phyloP scores from a whole-genome alignment of 2,329 filamentous ascomycete genomes.

The Fusarium keratoplasticum region DNA sequence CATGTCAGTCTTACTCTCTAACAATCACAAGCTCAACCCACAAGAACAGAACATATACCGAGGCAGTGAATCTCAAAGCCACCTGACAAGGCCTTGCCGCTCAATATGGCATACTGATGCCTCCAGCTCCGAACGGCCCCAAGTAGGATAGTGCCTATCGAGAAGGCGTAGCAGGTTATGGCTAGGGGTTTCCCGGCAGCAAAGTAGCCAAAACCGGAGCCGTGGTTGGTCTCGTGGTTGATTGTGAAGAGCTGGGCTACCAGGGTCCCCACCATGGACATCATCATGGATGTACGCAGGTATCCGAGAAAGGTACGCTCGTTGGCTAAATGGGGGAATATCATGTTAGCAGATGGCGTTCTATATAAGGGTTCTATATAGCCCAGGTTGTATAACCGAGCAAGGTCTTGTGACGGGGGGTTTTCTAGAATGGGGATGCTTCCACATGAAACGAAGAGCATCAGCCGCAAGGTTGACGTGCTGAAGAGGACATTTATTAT shows the following conservation, averaged over 20 bases:
- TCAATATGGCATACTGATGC: slow-evolving; percentile 46
- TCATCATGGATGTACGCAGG: slow-evolving; percentile 75
- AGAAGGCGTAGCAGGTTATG: slow-evolving; percentile 53
- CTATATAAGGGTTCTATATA: neutral
- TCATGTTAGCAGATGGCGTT: slow-evolving; percentile 3
- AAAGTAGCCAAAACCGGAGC: slow-evolving; percentile 66
- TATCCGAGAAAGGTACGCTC: slow-evolving; percentile 82
- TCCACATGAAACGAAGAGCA: neutral
- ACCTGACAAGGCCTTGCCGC: slow-evolving; percentile 47
- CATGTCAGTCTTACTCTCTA: slow-evolving; percentile 5
- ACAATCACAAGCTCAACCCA: slow-evolving; percentile 4
- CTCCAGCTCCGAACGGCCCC: slow-evolving; percentile 48
- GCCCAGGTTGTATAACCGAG: neutral
- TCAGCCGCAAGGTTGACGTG: neutral
- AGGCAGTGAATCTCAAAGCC: slow-evolving; percentile 47
- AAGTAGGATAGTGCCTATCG: slow-evolving; percentile 51
- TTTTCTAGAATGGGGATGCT: neutral
- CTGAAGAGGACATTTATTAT: neutral
- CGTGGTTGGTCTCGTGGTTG: slow-evolving; percentile 45
- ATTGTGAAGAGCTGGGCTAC: slow-evolving; percentile 76
- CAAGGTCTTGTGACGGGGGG: neutral
- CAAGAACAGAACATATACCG: slow-evolving; percentile 31
- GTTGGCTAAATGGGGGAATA: slow-evolving; percentile 63
- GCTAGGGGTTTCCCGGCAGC: slow-evolving; percentile 70
- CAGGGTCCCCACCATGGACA: slow-evolving; percentile 74